Evolutionary conservation across 2,329 filamentous ascomycete genomes (phyloP), one percentile per base, ranked within the genome.

Genomic region (Helicocarpus griseus): DNA sequence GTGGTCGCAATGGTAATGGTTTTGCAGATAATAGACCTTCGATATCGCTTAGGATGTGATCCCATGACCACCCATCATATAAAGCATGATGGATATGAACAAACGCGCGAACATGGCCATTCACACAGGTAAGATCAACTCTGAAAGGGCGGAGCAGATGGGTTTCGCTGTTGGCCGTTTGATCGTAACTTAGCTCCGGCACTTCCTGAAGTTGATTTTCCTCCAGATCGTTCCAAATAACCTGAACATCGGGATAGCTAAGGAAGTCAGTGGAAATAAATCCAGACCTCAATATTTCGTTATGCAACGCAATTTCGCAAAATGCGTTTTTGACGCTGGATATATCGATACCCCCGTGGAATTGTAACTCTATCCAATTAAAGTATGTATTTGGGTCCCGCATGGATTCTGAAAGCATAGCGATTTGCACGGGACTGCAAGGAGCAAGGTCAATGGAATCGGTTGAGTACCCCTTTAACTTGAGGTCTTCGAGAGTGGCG

Each of bases 51-150:
- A 87, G 63, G 0, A 94, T 67, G 28, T 91, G 72, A 48, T 95
- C 86, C 62, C 89, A 77, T 0, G 89, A 90, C 90, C 90, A 96
- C n/a, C 89, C 90, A 65, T 96, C 90, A 62, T 95, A 96, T 1
- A 94, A 65, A 0, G 87, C 82, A 67, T 96, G 90, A 63, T 95
- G 89, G 0, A 94, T 72, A 11, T 84, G 75, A 41, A 87, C 49
- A 9, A 79, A 60, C 1, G 66, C 53, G 29, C 63, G 60, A 2
- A 63, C 50, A 45, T 56, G 51, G 4, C 62, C 47, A 17, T 57
- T 17, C 6, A 48, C 29, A 49, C 57, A 46, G 11, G 58, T 58
- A 1, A 89, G 67, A 53, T 87, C 77, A n/a, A 89, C 68, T 14
- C 65, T 69, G 13, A 90, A 70, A 0, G 89, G 87, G 28, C 72